Evolutionary conservation across 805 yeast species (phyloP).

Genomic region (Metschnikowia lunata): DNA sequence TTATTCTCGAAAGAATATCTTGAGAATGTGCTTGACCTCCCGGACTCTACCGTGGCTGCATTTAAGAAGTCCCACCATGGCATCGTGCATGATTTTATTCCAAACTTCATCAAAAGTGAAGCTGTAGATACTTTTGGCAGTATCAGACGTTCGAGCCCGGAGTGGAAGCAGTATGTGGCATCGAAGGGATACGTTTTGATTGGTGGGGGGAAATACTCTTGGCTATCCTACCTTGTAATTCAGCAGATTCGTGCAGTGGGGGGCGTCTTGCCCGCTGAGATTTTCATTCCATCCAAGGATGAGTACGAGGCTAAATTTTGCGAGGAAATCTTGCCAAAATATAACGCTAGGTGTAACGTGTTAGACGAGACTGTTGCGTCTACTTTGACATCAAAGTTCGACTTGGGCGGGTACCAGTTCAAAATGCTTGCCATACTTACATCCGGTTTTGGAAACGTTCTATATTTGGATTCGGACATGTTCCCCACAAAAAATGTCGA

Average conservation of each 20-base stretch:
- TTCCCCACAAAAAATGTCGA: conserved; percentile 42
- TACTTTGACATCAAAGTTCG: conserved; percentile 15
- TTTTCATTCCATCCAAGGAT: conserved; percentile 39
- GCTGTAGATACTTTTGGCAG: conserved; percentile 35
- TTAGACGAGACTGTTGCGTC: conserved; percentile 29
- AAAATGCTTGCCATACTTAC: conserved; percentile 58
- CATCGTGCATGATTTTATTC: conserved; percentile 30
- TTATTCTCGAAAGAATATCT: conserved; percentile 45
- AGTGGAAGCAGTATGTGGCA: conserved; percentile 33
- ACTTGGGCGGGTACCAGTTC: conserved; percentile 46
- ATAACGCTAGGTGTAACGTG: conserved; percentile 45
- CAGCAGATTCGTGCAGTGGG: conserved; percentile 44
- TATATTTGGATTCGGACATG: conserved; percentile 51
- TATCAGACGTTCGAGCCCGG: conserved; percentile 30
- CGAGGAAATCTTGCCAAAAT: conserved; percentile 37
- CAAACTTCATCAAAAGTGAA: conserved; percentile 22
- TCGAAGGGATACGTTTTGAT: conserved; percentile 43
- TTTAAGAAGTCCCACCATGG: conserved; percentile 36
- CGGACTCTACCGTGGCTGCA: conserved; percentile 27
- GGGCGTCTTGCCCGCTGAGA: conserved; percentile 46
- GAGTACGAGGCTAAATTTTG: conserved; percentile 49
- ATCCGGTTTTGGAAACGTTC: conserved; percentile 47
- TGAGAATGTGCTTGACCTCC: conserved; percentile 39
- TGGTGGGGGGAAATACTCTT: conserved; percentile 50
- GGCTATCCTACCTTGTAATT: conserved; percentile 48